phyloP scores from a whole-genome alignment of 1,284 basidiomycete species.

The Ustilago bromivora region DNA sequence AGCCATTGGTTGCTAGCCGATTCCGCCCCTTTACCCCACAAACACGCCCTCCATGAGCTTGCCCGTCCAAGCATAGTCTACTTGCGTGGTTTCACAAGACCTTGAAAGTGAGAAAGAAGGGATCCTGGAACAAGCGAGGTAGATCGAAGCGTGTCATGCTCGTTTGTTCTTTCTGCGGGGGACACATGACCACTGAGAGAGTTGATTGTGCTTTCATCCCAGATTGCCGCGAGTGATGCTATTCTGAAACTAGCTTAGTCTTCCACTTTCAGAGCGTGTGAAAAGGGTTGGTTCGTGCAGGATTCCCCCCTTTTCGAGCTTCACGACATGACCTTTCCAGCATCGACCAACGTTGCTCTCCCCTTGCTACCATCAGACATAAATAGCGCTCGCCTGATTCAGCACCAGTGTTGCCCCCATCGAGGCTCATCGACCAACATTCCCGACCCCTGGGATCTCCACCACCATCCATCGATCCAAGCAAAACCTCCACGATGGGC shows the following conservation, averaged over 20 bases:
- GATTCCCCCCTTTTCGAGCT: background rate
- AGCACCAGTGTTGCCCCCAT: background rate
- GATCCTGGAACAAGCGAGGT: constrained; percentile 3
- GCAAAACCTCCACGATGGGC: constrained; percentile 9
- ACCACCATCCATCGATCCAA: background rate
- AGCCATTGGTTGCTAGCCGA: background rate
- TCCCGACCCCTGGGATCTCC: background rate
- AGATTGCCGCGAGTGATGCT: background rate
- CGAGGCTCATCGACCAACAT: background rate
- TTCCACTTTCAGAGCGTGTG: constrained; percentile 4
- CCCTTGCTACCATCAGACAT: background rate
- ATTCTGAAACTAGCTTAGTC: background rate
- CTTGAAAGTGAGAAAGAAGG: background rate
- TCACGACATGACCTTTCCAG: background rate
- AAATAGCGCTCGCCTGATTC: background rate
- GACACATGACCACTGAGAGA: background rate
- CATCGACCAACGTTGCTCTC: background rate
- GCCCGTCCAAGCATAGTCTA: background rate
- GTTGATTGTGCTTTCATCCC: constrained; percentile 4
- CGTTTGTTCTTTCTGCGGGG: background rate
- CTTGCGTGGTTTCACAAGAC: background rate
- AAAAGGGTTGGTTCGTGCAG: constrained; percentile 1
- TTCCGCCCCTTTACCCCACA: background rate
- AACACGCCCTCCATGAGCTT: background rate
- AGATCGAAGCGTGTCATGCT: constrained; percentile 5